phyloP scores from a whole-genome alignment of 208 protist genomes.

The Naegleria lovaniensis region DNA sequence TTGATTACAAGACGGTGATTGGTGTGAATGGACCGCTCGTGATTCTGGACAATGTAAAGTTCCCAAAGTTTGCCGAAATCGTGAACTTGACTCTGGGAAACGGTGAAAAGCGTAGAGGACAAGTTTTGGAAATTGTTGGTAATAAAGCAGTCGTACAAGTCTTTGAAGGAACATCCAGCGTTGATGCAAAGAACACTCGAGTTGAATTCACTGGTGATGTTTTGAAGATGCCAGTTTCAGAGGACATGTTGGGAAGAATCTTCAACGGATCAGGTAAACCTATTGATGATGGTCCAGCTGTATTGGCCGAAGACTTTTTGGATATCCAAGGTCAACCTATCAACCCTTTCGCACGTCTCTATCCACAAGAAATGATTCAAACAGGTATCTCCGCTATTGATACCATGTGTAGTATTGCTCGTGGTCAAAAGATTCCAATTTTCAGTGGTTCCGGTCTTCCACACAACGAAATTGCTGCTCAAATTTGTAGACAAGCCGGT shows the following conservation, averaged over 20 bases:
- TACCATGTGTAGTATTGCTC: conserved; percentile 99
- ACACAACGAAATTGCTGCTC: conserved; percentile 99
- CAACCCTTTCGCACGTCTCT: conserved; percentile 96
- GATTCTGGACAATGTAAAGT: conserved; percentile 97
- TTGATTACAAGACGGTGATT: conserved; percentile 97
- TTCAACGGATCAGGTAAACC: conserved; percentile 99
- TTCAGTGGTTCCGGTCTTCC: conserved; percentile 99
- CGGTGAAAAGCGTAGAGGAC: conserved; percentile 82
- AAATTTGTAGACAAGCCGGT: conserved; percentile 99
- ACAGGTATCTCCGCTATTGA: conserved; percentile 99
- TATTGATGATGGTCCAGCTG: conserved; percentile 93
- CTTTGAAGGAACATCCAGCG: conserved; percentile 98
- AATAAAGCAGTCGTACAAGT: conserved; percentile 99
- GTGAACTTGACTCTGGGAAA: conserved; percentile 97
- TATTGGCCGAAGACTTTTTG: conserved; percentile 97
- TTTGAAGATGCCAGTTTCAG: conserved; percentile 94
- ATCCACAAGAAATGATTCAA: conserved; percentile 99
- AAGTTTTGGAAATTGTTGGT: conserved; percentile 97
- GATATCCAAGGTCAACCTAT: conserved; percentile 99
- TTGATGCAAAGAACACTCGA: conserved; percentile 89
- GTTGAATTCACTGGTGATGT: conserved; percentile 98
- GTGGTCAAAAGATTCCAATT: conserved; percentile 99
- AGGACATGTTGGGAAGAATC: conserved; percentile 99
- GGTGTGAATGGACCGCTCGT: conserved; percentile 99
- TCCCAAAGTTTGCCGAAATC: conserved; percentile 98